A percentile compares a stretch with the other conserved stretches of the same genome.
These are phyloP conservation scores for Penicillium sp. DNA, from an alignment of 2,329 filamentous ascomycete genomes.

Conservation along the genomic window DNA sequence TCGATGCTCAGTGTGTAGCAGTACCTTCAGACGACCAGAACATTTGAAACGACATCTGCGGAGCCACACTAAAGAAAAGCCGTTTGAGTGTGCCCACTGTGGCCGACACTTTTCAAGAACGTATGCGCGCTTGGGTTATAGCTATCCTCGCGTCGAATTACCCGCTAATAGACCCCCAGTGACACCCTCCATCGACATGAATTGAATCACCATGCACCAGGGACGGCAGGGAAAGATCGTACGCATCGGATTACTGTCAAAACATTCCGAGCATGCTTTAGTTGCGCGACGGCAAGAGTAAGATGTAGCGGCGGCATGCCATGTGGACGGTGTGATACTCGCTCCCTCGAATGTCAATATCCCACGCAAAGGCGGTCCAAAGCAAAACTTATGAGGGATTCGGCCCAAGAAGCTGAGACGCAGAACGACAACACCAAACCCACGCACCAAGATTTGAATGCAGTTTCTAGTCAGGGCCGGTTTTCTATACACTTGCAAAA, in stretches of 20 bases:
- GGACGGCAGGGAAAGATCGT: slow-evolving; percentile 33
- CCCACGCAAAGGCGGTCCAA: slow-evolving; percentile 41
- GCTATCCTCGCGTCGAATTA: not conserved
- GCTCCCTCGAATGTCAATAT: slow-evolving; percentile 40
- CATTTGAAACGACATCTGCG: slow-evolving; percentile 44
- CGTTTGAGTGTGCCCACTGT: slow-evolving; percentile 41
- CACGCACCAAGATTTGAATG: not conserved
- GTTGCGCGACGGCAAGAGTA: slow-evolving; percentile 41
- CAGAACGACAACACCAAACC: slow-evolving; percentile 6
- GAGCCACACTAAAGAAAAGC: slow-evolving; percentile 42
- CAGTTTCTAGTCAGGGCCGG: slow-evolving; percentile 2
- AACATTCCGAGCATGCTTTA: slow-evolving; percentile 42
- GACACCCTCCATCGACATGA: slow-evolving; percentile 43
- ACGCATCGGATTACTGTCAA: slow-evolving; percentile 43
- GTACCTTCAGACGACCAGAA: slow-evolving; percentile 40
- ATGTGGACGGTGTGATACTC: slow-evolving; percentile 38
- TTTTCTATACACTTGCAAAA: slow-evolving; percentile 7
- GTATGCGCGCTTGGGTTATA: slow-evolving; percentile 23
- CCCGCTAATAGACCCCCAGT: slow-evolving; percentile 16
- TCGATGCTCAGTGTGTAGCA: slow-evolving; percentile 38
- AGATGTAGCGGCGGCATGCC: slow-evolving; percentile 40
- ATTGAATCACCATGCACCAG: slow-evolving; percentile 39
- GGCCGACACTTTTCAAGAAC: slow-evolving; percentile 44
- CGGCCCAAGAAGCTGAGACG: slow-evolving; percentile 7
- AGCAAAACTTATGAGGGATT: slow-evolving; percentile 23